phyloP scores from a whole-genome alignment of 495 filamentous ascomycete genomes.

The Neurospora tetraspora region DNA sequence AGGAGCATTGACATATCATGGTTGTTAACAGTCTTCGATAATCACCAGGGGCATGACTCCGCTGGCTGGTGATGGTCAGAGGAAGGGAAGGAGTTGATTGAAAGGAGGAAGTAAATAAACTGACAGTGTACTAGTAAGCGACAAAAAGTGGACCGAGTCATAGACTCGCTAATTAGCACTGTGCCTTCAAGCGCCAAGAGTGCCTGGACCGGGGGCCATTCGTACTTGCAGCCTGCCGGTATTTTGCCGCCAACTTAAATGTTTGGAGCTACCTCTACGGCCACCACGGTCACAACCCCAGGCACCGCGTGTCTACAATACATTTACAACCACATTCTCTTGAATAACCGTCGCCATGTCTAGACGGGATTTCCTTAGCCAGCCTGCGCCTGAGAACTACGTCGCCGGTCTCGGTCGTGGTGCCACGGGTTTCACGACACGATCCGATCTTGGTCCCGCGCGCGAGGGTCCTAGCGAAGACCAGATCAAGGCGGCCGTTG shows the following conservation, averaged over 20 bases:
- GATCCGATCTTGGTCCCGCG: constrained; percentile 92
- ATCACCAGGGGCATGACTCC: no score
- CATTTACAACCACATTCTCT: background rate
- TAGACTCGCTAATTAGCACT: background rate
- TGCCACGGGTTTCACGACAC: constrained; percentile 95
- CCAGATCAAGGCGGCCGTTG: constrained; percentile 94
- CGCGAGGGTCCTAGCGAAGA: constrained; percentile 95
- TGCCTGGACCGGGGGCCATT: background rate
- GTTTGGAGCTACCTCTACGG: background rate
- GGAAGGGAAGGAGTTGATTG: background rate
- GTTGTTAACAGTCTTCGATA: no score
- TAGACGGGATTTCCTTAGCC: constrained; percentile 84
- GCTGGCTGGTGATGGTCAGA: background rate
- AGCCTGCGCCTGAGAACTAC: constrained; percentile 93
- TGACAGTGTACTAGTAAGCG: background rate
- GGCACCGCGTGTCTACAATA: background rate
- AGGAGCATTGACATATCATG: no score
- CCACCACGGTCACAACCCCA: background rate
- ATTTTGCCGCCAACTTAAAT: constrained; percentile 1
- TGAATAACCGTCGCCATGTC: constrained; percentile 38
- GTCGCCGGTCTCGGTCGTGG: constrained; percentile 96
- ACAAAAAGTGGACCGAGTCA: background rate
- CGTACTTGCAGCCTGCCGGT: background rate
- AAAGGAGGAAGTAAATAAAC: background rate
- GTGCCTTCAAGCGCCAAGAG: background rate